A percentile compares a stretch with the other conserved stretches of the same genome.
These are phyloP conservation scores for Oleoguttula mirabilis DNA, from an alignment of 495 filamentous ascomycete species.

Conservation along the genomic window DNA sequence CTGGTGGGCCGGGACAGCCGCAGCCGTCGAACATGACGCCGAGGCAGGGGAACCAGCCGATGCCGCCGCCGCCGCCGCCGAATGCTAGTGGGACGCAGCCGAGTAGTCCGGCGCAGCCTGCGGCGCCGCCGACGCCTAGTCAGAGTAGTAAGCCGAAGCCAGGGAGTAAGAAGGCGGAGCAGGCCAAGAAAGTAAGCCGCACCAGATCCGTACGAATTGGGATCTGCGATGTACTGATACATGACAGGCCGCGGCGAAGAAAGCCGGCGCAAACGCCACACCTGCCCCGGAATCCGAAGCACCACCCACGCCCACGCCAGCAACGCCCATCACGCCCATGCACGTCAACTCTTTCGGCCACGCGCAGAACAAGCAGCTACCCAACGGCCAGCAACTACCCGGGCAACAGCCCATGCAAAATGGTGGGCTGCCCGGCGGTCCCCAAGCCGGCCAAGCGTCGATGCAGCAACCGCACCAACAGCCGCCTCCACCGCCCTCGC, in stretches of 20 bases:
- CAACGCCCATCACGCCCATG: conserved; percentile 78
- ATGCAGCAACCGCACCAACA: conserved; percentile 3
- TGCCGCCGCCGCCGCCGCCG: conserved; percentile 85
- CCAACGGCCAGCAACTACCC: conserved; percentile 36
- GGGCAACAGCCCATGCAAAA: conserved; percentile 30
- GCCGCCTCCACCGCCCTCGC: background rate
- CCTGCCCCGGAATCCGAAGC: conserved; percentile 64
- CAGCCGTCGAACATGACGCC: conserved; percentile 38
- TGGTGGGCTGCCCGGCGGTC: conserved; percentile 10
- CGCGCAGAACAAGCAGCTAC: conserved; percentile 39
- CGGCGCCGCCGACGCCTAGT: conserved; percentile 79
- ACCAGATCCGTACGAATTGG: no score
- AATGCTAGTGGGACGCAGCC: conserved; percentile 54
- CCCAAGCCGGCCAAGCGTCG: conserved; percentile 25
- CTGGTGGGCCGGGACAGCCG: conserved; percentile 8
- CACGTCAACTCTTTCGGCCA: conserved; percentile 51
- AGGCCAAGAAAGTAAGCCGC: conserved; percentile 71
- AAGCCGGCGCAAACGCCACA: conserved; percentile 52
- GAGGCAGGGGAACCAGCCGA: conserved; percentile 53
- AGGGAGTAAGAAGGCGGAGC: conserved; percentile 67
- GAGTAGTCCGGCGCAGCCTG: conserved; percentile 64
- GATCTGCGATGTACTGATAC: conserved; percentile 7
- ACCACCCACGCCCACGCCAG: conserved; percentile 64
- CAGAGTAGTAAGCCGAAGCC: conserved; percentile 65
- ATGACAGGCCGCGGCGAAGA: conserved; percentile 51